Conservation (phyloP, 2,329 filamentous ascomycete genomes). For the Ophiocordyceps robertsii region DNA sequence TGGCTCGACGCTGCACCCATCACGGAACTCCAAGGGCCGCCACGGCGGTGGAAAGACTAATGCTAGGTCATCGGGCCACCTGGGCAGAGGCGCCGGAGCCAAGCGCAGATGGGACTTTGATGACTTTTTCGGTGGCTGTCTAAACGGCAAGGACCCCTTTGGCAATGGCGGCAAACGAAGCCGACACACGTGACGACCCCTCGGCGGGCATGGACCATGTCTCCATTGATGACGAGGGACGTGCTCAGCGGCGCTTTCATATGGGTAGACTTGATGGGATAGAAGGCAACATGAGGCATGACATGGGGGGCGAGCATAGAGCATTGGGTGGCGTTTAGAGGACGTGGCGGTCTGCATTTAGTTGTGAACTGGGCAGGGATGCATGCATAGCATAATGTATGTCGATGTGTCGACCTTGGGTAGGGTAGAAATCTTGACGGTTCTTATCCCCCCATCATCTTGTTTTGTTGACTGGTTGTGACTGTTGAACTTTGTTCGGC, state of each 20-base stretch:
- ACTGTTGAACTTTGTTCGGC: no score
- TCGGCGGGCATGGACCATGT: slow-evolving; percentile 3
- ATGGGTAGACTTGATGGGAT: slow-evolving; percentile 8
- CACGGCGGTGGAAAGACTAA: slow-evolving; percentile 12
- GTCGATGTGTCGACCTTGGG: neutral
- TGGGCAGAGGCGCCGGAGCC: slow-evolving; percentile 52
- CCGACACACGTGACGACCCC: slow-evolving; percentile 25
- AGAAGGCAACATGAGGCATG: slow-evolving; percentile 19
- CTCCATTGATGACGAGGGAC: slow-evolving; percentile 2
- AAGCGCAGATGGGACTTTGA: slow-evolving; percentile 63
- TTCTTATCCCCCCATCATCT: no score
- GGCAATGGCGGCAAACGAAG: slow-evolving; percentile 35
- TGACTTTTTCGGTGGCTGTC: slow-evolving; percentile 60
- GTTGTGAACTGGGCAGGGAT: slow-evolving; percentile 2
- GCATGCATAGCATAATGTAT: neutral
- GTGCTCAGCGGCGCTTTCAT: slow-evolving; percentile 1
- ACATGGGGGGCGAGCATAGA: slow-evolving; percentile 17
- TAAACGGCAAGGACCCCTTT: slow-evolving; percentile 49
- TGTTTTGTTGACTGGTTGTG: no score
- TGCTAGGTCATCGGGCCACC: slow-evolving; percentile 20
- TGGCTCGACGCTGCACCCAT: slow-evolving; percentile 12
- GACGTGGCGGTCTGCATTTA: slow-evolving; percentile 14
- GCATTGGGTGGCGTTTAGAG: slow-evolving; percentile 23
- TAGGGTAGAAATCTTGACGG: no score
- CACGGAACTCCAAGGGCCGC: slow-evolving; percentile 15